A percentile compares a stretch with the other conserved stretches of the same genome.
Evolutionary conservation across 768 basidiomycete species (phyloP).

Genomic region (Megacollybia marginata): DNA sequence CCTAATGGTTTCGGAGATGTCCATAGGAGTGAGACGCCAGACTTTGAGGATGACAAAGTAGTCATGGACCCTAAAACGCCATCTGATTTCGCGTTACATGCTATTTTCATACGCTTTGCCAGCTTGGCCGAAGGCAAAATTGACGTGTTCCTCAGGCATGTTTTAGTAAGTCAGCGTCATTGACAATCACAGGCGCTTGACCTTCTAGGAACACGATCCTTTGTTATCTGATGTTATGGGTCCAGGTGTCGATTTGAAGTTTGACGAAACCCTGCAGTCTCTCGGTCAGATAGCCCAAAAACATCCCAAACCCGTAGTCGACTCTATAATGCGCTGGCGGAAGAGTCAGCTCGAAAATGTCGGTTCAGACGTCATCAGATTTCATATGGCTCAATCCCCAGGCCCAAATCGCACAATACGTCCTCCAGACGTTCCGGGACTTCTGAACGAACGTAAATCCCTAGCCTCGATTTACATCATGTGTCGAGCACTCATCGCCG

Average conservation of each 20-base stretch:
- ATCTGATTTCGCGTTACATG: slow-evolving; percentile 82
- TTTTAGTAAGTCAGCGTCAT: slow-evolving; percentile 41
- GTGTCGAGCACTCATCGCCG: slow-evolving; percentile 77
- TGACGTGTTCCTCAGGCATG: slow-evolving; percentile 61
- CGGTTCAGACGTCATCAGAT: slow-evolving; percentile 39
- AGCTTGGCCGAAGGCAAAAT: slow-evolving; percentile 75
- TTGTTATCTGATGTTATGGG: slow-evolving; percentile 64
- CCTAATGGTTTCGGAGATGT: slow-evolving; percentile 42
- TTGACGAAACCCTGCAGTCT: slow-evolving; percentile 81
- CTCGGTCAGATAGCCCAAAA: slow-evolving; percentile 83
- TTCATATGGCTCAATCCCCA: slow-evolving; percentile 37
- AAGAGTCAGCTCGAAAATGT: slow-evolving; percentile 64
- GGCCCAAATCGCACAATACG: slow-evolving; percentile 27
- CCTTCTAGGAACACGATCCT: slow-evolving; percentile 57
- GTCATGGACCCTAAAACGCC: slow-evolving; percentile 73
- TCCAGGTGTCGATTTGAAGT: slow-evolving; percentile 62
- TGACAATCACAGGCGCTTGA: not conserved
- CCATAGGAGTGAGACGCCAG: slow-evolving; percentile 48
- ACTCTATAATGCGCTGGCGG: slow-evolving; percentile 84
- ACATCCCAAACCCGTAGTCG: slow-evolving; percentile 76
- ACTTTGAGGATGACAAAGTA: slow-evolving; percentile 63
- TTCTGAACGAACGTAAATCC: slow-evolving; percentile 68
- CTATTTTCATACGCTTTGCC: slow-evolving; percentile 83
- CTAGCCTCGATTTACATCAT: slow-evolving; percentile 84
- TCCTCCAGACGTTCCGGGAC: slow-evolving; percentile 36